These are phyloP conservation scores for Echium plantagineum DNA, from an alignment of 257 asterid genomes.

Conservation along the genomic window DNA sequence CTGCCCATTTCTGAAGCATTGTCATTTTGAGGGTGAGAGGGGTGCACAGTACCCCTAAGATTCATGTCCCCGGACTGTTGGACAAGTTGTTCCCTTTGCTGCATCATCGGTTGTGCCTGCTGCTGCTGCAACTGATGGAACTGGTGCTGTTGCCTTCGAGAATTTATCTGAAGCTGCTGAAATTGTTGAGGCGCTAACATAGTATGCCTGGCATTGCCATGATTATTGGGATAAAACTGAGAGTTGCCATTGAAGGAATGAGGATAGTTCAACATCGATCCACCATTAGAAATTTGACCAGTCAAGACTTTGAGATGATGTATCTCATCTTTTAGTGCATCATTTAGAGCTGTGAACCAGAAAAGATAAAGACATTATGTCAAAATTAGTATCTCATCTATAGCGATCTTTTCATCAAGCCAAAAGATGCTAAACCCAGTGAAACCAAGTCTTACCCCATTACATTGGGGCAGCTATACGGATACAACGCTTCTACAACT, in stretches of 20 bases:
- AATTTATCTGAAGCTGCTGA: slow-evolving; percentile 88
- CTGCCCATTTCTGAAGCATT: slow-evolving; percentile 22
- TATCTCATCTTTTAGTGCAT: slow-evolving; percentile 74
- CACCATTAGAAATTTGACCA: slow-evolving; percentile 63
- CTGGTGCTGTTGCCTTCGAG: slow-evolving; percentile 53
- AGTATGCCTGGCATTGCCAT: slow-evolving; percentile 38
- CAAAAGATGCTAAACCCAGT: too few species aligned
- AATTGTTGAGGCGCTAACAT: slow-evolving; percentile 67
- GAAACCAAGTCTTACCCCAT: too few species aligned
- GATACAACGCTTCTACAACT: too few species aligned
- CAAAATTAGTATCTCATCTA: neutral
- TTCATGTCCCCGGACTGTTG: slow-evolving; percentile 41
- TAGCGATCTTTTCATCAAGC: too few species aligned
- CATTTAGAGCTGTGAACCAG: slow-evolving; percentile 61
- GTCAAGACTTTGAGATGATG: slow-evolving; percentile 80
- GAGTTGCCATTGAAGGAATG: slow-evolving; percentile 50
- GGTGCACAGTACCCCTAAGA: slow-evolving; percentile 25
- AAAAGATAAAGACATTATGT: neutral
- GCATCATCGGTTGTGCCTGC: slow-evolving; percentile 26
- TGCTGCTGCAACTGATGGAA: slow-evolving; percentile 39
- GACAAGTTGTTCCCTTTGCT: slow-evolving; percentile 29
- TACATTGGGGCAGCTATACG: too few species aligned
- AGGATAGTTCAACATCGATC: slow-evolving; percentile 63
- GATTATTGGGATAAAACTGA: slow-evolving; percentile 50
- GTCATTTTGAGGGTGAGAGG: slow-evolving; percentile 31